These are phyloP conservation scores for Coriolopsis trogii DNA, from an alignment of 1,284 basidiomycete genomes.

Conservation along the genomic window DNA sequence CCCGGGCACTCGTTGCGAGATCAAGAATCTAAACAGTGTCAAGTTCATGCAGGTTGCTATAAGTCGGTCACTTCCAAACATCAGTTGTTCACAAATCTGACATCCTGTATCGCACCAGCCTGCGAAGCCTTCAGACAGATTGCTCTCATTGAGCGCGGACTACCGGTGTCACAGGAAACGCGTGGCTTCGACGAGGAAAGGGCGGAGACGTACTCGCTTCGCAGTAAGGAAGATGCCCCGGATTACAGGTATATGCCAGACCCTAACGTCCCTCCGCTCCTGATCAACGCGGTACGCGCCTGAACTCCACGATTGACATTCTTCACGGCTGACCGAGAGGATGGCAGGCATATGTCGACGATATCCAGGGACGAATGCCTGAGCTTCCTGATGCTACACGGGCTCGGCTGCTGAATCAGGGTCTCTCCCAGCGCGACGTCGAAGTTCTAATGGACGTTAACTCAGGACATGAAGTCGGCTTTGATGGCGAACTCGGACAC, in stretches of 20 bases:
- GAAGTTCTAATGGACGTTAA: constrained; percentile 82
- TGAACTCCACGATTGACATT: not conserved
- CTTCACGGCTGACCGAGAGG: no score
- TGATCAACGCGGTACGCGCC: constrained; percentile 59
- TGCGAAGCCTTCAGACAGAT: constrained; percentile 79
- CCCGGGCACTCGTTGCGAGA: constrained; percentile 89
- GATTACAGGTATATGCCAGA: constrained; percentile 99
- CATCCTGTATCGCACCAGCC: constrained; percentile 35
- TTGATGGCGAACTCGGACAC: constrained; percentile 56
- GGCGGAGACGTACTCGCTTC: constrained; percentile 80
- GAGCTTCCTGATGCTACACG: constrained; percentile 77
- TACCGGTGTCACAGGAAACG: constrained; percentile 80
- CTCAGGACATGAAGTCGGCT: constrained; percentile 59
- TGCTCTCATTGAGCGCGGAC: constrained; percentile 52
- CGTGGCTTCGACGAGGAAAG: constrained; percentile 87
- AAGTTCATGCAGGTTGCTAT: constrained; percentile 88
- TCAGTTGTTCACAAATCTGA: not conserved
- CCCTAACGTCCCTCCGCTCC: constrained; percentile 83
- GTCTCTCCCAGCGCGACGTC: constrained; percentile 66
- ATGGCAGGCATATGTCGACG: constrained; percentile 62
- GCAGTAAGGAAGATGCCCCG: constrained; percentile 91
- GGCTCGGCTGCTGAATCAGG: constrained; percentile 53
- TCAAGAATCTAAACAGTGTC: constrained; percentile 97
- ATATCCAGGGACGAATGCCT: constrained; percentile 64
- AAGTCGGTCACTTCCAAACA: constrained; percentile 51